phyloP scores from a whole-genome alignment of 2,329 filamentous ascomycete species.

The Pseudofabraea citricarpa region DNA sequence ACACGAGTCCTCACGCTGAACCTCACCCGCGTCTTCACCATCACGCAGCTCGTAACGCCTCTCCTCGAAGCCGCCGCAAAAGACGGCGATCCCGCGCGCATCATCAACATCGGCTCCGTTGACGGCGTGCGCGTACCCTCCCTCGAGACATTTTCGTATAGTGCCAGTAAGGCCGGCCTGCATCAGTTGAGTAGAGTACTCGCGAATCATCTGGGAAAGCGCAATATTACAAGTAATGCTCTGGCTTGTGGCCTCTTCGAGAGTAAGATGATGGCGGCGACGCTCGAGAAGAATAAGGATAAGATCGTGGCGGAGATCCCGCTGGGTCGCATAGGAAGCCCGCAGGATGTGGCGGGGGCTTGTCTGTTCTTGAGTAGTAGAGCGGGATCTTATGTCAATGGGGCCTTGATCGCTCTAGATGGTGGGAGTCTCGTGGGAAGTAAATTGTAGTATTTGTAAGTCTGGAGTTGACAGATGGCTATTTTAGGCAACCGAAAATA shows the following conservation, averaged over 20 bases:
- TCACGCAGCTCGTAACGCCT: conserved; percentile 57
- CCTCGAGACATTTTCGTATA: conserved; percentile 57
- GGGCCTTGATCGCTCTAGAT: conserved; percentile 59
- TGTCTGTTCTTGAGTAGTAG: conserved; percentile 65
- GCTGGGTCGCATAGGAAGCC: conserved; percentile 60
- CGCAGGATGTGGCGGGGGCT: conserved; percentile 65
- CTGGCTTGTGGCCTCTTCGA: conserved; percentile 69
- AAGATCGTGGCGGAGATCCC: conserved; percentile 56
- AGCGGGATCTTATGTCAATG: conserved; percentile 63
- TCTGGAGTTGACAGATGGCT: no score
- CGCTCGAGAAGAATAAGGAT: conserved; percentile 53
- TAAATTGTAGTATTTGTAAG: conserved; percentile 36
- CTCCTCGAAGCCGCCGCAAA: conserved; percentile 49
- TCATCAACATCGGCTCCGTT: conserved; percentile 62
- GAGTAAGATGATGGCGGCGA: conserved; percentile 70
- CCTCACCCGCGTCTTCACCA: conserved; percentile 61
- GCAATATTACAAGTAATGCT: conserved; percentile 60
- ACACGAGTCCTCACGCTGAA: conserved; percentile 53
- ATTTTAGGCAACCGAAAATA: no score
- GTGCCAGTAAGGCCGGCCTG: conserved; percentile 57
- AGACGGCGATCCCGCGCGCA: conserved; percentile 42
- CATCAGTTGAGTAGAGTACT: conserved; percentile 62
- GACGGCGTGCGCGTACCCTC: conserved; percentile 57
- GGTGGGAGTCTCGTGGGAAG: conserved; percentile 45
- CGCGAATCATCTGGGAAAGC: conserved; percentile 54